A percentile compares a stretch with the other conserved stretches of the same genome.
These are phyloP conservation scores for Crataegus laevigata DNA, from an alignment of 306 rosid species.

Conservation along the genomic window DNA sequence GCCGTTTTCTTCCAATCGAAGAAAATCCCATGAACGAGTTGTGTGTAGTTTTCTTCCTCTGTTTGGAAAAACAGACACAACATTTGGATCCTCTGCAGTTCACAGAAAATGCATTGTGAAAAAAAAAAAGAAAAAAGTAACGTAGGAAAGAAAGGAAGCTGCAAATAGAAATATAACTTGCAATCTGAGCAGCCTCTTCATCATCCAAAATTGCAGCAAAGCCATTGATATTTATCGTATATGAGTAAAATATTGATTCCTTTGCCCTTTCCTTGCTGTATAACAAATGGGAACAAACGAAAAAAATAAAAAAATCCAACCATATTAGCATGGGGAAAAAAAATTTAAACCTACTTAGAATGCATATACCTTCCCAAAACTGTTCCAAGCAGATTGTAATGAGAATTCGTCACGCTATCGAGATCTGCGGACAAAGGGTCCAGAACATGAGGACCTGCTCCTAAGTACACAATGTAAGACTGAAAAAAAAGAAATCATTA, in stretches of 20 bases:
- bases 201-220: conserved; percentile 71
- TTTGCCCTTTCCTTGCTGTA: conserved; percentile 39
- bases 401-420: conserved; percentile 27
- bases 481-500: conserved; percentile 5
- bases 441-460: conserved; percentile 34
- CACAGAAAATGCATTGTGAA: neutral
- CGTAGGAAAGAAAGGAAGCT: neutral
- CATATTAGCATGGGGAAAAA: neutral
- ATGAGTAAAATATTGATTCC: conserved; percentile 57
- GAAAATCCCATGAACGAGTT: conserved; percentile 65
- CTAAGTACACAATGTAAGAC: conserved; percentile 75
- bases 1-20: conserved; percentile 32
- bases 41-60: conserved; percentile 38
- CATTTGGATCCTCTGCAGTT: conserved; percentile 42
- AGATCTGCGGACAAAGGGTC: conserved; percentile 16
- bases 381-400: conserved; percentile 44
- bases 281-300: neutral
- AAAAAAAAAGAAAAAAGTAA: neutral
- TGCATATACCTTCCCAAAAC: conserved; percentile 41
- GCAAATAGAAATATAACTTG: conserved; percentile 23
- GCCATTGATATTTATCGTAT: conserved; percentile 51
- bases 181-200: conserved; percentile 32
- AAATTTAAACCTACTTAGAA: neutral
- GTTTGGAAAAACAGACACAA: conserved; percentile 48
- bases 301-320: neutral